These are phyloP conservation scores for Sanghuangporus baumii DNA, from an alignment of 1,284 basidiomycete genomes.

Conservation along the genomic window DNA sequence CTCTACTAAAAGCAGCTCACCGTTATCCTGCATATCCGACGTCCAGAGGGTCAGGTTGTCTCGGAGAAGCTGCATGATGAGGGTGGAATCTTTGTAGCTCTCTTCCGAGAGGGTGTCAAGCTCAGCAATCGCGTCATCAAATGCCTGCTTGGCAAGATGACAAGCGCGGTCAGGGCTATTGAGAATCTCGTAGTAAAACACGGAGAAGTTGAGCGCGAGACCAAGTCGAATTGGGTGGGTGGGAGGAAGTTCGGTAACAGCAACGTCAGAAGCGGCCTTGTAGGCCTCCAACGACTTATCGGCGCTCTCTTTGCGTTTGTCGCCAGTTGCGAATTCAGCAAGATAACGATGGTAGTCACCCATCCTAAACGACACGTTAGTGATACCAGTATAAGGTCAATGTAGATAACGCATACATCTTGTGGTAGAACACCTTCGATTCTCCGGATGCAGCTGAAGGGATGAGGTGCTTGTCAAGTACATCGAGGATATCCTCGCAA, in stretches of 20 bases:
- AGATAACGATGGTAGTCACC: slow-evolving; percentile 99
- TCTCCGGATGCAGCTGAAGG: slow-evolving; percentile 97
- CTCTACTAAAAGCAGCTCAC: slow-evolving; percentile 35
- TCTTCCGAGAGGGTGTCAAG: slow-evolving; percentile 99
- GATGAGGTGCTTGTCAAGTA: slow-evolving; percentile 98
- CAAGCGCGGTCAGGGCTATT: slow-evolving; percentile 99
- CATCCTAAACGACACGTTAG: slow-evolving; percentile 68
- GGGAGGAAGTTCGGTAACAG: slow-evolving; percentile 94
- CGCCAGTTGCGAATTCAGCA: slow-evolving; percentile 98
- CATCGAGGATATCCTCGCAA: slow-evolving; percentile 98
- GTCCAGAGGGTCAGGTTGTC: slow-evolving; percentile 99
- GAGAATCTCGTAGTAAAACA: slow-evolving; percentile 99
- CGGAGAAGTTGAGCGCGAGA: slow-evolving; percentile 99
- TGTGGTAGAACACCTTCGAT: slow-evolving; percentile 99
- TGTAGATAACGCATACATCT: slow-evolving; percentile 66
- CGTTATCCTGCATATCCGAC: slow-evolving; percentile 91
- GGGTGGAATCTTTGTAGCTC: slow-evolving; percentile 98
- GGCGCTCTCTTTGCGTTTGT: slow-evolving; percentile 97
- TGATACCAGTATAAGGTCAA: slow-evolving; percentile 6
- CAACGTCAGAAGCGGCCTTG: slow-evolving; percentile 99
- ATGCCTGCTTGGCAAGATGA: slow-evolving; percentile 99
- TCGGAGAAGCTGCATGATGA: slow-evolving; percentile 99
- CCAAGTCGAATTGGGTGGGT: slow-evolving; percentile 99
- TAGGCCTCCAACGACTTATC: slow-evolving; percentile 99
- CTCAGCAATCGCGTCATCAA: slow-evolving; percentile 99